Evolutionary conservation across 108 stramenopile genomes (phyloP), one percentile per base, ranked within the genome.

Genomic region (Parietichytrium sp.): DNA sequence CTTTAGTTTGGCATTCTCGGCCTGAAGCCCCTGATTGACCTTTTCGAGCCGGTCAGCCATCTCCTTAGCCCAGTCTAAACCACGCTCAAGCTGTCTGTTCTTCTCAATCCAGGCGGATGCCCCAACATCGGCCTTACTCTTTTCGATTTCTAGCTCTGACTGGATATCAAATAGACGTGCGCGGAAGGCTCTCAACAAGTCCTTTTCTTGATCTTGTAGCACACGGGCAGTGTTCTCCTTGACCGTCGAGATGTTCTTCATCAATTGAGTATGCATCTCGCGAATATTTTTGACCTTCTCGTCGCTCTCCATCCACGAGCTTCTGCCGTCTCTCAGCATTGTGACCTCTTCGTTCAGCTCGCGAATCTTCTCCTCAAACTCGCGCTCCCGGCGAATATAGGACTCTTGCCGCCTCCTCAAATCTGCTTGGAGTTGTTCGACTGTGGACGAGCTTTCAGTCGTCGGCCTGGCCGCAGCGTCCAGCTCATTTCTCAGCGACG

Each of bases 141-240:
- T 88, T 47, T 87, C 89, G 33, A 81, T 82, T 80, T 91, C 90
- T n/a, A 91, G 79, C 45, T 91, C 90, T 7, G 87, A 88, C 79
- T 91, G 90, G 25, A 91, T 88, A 52, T 91, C 90, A 31, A 91
- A 91, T 16, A 91, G 85, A 15, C 89, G 51, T 31, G 90, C 90
- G 4, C 88, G 82, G 18, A 91, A 91, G 25, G 90, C 89, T 16
- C 90, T 49, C 48, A 89, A 48, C 18, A 91, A 61, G 83, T 91
- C 90, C 23, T 86, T 51, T 42, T 89, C 90, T 52, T 91, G 90
- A 77, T 91, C 90, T 83, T 91, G 89, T 23, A 91, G 38, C 31
- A 91, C 88, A 47, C 82, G 84, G 23, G 89, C 85, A 23, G 89
- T 90, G 48, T 88, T 54, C 4, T 89, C 89, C 23, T 89, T 88